Evolutionary conservation across 2,329 filamentous ascomycete species (phyloP).

Genomic region (Ceratocystiopsis sp.): DNA sequence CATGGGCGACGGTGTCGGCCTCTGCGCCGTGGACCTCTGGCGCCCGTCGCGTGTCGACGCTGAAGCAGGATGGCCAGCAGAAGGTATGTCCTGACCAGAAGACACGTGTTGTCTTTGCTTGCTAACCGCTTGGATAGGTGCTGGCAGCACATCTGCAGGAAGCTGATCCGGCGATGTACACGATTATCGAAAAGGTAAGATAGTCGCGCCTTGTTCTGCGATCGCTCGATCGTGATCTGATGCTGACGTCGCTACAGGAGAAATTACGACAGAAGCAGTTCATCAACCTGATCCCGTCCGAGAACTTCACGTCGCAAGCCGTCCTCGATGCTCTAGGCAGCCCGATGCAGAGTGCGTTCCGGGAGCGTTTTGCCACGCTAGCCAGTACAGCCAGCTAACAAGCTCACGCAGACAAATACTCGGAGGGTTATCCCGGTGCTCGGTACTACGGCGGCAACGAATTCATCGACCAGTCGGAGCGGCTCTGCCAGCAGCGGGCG

Average conservation of each 20-base stretch:
- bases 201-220: slow-evolving; percentile 19
- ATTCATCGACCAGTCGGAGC: slow-evolving; percentile 82
- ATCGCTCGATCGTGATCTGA: background rate
- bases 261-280: slow-evolving; percentile 95
- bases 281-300: slow-evolving; percentile 90
- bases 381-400: background rate
- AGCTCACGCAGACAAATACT: slow-evolving; percentile 64
- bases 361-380: background rate
- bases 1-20: slow-evolving; percentile 12
- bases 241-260: slow-evolving; percentile 39
- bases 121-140: slow-evolving; percentile 33
- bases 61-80: slow-evolving; percentile 38
- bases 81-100: slow-evolving; percentile 22
- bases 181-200: slow-evolving; percentile 87
- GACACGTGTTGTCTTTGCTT: too few relatives aligned
- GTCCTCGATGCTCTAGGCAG: slow-evolving; percentile 83
- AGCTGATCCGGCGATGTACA: slow-evolving; percentile 72
- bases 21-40: too few relatives aligned
- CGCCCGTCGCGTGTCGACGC: slow-evolving; percentile 24
- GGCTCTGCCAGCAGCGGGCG: slow-evolving; percentile 77
- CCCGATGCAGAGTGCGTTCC: slow-evolving; percentile 71
- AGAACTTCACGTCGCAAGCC: slow-evolving; percentile 89
- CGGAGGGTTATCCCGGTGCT: slow-evolving; percentile 90
- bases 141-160: slow-evolving; percentile 64
- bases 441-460: slow-evolving; percentile 96